Percentiles rank a stretch among this genome's conserved stretches.
Evolutionary conservation across 352 stramenopile species (phyloP).

Genomic region (Phytopythium oedochilum): DNA sequence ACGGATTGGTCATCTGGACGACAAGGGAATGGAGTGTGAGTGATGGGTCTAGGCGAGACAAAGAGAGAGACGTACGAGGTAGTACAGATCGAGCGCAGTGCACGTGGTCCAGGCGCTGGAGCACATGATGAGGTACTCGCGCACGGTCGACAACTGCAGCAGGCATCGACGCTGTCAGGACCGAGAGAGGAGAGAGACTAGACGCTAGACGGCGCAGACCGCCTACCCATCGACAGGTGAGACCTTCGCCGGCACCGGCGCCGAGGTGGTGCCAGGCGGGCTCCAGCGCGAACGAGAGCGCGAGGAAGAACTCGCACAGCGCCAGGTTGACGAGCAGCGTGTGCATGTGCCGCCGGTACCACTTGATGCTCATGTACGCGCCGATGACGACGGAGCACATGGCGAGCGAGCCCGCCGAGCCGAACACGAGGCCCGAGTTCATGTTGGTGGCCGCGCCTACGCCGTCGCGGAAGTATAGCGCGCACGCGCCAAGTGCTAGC

Average conservation of each 20-base stretch:
- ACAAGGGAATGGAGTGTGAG: too few species aligned
- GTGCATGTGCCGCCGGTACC: slow-evolving; percentile 67
- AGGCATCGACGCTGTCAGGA: not conserved
- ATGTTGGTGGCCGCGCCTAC: slow-evolving; percentile 39
- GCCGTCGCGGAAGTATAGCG: slow-evolving; percentile 36
- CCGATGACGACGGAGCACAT: slow-evolving; percentile 57
- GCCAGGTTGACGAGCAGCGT: slow-evolving; percentile 64
- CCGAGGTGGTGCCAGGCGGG: slow-evolving; percentile 41
- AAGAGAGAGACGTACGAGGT: slow-evolving; percentile 31
- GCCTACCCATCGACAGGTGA: slow-evolving; percentile 48
- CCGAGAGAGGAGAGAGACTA: not conserved
- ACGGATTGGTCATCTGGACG: slow-evolving; percentile 70
- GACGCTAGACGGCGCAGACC: too few species aligned
- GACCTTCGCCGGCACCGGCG: slow-evolving; percentile 26
- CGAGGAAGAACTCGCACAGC: slow-evolving; percentile 54
- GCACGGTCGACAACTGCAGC: slow-evolving; percentile 42
- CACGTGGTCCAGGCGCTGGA: slow-evolving; percentile 66
- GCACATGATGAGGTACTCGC: slow-evolving; percentile 76
- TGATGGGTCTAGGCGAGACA: too few species aligned
- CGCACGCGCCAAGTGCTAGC: slow-evolving; percentile 35
- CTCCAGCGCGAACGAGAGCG: slow-evolving; percentile 68
- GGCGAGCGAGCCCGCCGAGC: slow-evolving; percentile 44
- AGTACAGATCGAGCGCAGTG: slow-evolving; percentile 69
- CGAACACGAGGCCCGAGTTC: slow-evolving; percentile 59
- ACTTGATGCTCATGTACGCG: slow-evolving; percentile 40